Base-by-base conservation (phyloP, 805 yeast genomes). In the Cyberlindnera amylophila region DNA sequence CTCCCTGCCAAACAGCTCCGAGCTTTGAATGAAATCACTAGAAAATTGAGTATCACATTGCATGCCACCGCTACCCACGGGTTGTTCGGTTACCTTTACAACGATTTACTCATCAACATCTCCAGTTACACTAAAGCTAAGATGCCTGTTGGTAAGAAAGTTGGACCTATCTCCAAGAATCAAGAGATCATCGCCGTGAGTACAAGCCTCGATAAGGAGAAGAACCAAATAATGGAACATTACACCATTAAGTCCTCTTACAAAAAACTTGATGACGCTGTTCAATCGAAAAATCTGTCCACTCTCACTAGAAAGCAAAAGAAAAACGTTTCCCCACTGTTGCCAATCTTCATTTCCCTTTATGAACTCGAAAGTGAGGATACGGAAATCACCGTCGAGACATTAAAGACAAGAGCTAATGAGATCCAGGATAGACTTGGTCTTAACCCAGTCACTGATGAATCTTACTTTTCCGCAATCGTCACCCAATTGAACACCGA, bases 81-180 rank as follows among this genome's bases (percentile, higher is more conserved):
- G 0, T 66, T 90, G 57, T 88, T 75, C 59, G 96, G 96, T 1
- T 86, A 77, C 55, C 73, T 87, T 1, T 82, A 90, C 58, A 79
- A 80, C 3, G 99, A 93, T 62, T 69, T 91, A 46, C 75, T 87
- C 10, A 60, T 69, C 36, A 88, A 86, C 62, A 68, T 70, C 14
- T 71, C 86, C 2, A 65, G 63, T 3, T 72, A 75, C 36, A 79
- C 76, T 31, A 74, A 71, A 41, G 75, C 74, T 35, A 72, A 67
- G 42, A 74, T 78, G 32, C 64, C 69, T 17, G 57, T 66, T 8
- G 58, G 73, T n/a, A 74, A 84, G 11, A 64, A 67, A 39, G 45
- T 75, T 7, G 91, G 89, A 4, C 63, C 65, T 3, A 64, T 69
- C 36, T 61, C 74, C 12, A 43, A 53, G 50, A 63, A 69, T 51